Evolutionary conservation across 768 basidiomycete species (phyloP).

Genomic region (Daedaleopsis nitida): DNA sequence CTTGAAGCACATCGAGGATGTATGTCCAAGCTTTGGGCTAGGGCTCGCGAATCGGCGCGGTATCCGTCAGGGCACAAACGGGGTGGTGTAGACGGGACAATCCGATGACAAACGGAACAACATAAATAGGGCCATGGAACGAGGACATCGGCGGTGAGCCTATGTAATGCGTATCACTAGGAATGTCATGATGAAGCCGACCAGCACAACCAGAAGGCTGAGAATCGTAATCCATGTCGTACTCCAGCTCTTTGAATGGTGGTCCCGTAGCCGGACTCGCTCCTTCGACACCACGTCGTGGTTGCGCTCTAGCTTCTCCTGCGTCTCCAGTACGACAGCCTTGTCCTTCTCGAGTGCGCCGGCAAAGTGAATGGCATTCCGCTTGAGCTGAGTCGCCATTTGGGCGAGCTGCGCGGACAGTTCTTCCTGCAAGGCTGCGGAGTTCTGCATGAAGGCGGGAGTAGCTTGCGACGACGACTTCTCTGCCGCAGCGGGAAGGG

Average conservation of each 20-base stretch:
- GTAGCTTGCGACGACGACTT: slow-evolving; percentile 8
- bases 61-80: too few relatives aligned
- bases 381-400: slow-evolving; percentile 89
- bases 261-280: slow-evolving; percentile 49
- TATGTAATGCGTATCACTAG: slow-evolving; percentile 68
- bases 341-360: slow-evolving; percentile 74
- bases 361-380: slow-evolving; percentile 81
- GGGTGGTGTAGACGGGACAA: background rate
- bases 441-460: slow-evolving; percentile 51
- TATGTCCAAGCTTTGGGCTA: too few relatives aligned
- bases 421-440: slow-evolving; percentile 69
- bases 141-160: background rate
- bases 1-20: too few relatives aligned
- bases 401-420: slow-evolving; percentile 72
- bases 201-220: slow-evolving; percentile 60
- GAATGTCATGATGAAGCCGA: slow-evolving; percentile 74
- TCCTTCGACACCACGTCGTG: slow-evolving; percentile 68
- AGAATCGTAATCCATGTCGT: slow-evolving; percentile 57
- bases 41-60: too few relatives aligned
- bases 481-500: slow-evolving; percentile 26
- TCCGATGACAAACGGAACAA: background rate
- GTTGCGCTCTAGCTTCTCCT: slow-evolving; percentile 76
- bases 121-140: background rate
- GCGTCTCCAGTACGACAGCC: slow-evolving; percentile 62
- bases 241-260: slow-evolving; percentile 48